These are phyloP conservation scores for Symbiodinium natans DNA, from an alignment of 73 alveolate genomes.

Conservation along the genomic window DNA sequence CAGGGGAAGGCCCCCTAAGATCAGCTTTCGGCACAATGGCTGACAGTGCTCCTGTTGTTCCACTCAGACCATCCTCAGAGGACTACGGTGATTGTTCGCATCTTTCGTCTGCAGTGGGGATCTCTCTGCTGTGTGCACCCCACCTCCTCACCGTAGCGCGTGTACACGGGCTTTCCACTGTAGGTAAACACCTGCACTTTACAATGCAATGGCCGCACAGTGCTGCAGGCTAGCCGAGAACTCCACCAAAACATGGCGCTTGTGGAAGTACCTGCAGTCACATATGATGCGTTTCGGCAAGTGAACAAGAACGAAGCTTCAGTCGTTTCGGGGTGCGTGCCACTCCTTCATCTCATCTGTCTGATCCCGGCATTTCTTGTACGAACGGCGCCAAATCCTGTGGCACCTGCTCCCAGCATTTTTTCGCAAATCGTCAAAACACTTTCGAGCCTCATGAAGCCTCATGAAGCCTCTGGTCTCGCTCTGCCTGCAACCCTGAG, in stretches of 20 bases:
- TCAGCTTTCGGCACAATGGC: slow-evolving; percentile 77
- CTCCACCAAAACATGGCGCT: slow-evolving; percentile 62
- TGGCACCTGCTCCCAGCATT: slow-evolving; percentile 17
- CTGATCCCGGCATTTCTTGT: slow-evolving; percentile 57
- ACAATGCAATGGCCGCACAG: neutral
- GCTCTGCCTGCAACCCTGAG: too few relatives aligned
- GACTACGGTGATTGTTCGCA: too few relatives aligned
- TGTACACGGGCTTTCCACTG: slow-evolving; percentile 92
- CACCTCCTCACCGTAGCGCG: slow-evolving; percentile 90
- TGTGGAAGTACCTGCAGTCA: slow-evolving; percentile 63
- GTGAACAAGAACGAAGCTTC: too few relatives aligned
- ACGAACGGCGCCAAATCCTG: slow-evolving; percentile 75
- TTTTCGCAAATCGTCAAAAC: neutral
- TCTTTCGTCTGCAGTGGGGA: neutral
- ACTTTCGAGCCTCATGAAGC: too few relatives aligned
- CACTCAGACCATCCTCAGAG: slow-evolving; percentile 83
- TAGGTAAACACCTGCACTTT: slow-evolving; percentile 68
- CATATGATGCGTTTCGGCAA: neutral
- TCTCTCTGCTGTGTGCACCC: too few relatives aligned
- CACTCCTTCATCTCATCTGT: slow-evolving; percentile 75
- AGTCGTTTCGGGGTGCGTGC: too few relatives aligned
- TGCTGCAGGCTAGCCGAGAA: neutral
- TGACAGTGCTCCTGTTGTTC: slow-evolving; percentile 90
- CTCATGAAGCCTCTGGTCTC: too few relatives aligned
- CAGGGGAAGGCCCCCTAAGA: neutral